These are phyloP conservation scores for Dioscorea zingiberensis DNA, from an alignment of 106 monocot species.

Conservation along the genomic window DNA sequence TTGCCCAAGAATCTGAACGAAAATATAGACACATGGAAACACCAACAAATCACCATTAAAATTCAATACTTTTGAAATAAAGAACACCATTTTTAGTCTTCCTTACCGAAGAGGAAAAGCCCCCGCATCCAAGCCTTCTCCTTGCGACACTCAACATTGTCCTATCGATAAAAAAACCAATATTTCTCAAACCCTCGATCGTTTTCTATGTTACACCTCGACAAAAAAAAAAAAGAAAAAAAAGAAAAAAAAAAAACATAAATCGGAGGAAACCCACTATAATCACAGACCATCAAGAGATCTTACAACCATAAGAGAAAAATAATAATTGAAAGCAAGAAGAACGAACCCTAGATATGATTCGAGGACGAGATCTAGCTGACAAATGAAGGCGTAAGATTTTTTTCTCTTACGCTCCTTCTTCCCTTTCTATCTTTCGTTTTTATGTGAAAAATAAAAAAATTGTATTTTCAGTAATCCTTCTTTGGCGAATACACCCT, in stretches of 20 bases:
- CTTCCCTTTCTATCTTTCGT: too few species aligned
- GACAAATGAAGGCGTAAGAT: too few species aligned
- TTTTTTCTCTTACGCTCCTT: too few species aligned
- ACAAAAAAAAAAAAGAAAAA: not conserved
- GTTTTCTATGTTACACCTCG: not conserved
- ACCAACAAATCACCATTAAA: constrained; percentile 1
- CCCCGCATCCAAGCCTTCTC: constrained; percentile 24
- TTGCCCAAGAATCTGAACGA: constrained; percentile 33
- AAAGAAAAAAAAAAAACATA: not conserved
- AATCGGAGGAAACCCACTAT: not conserved
- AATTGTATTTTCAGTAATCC: too few species aligned
- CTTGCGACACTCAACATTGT: constrained; percentile 46
- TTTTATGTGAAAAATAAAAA: too few species aligned
- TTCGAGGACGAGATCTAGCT: not conserved
- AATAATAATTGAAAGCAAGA: not conserved
- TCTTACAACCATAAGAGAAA: not conserved
- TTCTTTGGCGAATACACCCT: too few species aligned
- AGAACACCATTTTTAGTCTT: not conserved
- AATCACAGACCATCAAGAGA: not conserved
- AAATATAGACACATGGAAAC: not conserved
- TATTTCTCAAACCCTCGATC: not conserved
- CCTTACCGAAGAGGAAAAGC: constrained; percentile 10
- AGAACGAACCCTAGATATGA: not conserved
- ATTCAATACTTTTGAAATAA: too few species aligned
- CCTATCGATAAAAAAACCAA: constrained; percentile 8